phyloP scores from a whole-genome alignment of 179 eudicot species.

The Patellifolia procumbens region DNA sequence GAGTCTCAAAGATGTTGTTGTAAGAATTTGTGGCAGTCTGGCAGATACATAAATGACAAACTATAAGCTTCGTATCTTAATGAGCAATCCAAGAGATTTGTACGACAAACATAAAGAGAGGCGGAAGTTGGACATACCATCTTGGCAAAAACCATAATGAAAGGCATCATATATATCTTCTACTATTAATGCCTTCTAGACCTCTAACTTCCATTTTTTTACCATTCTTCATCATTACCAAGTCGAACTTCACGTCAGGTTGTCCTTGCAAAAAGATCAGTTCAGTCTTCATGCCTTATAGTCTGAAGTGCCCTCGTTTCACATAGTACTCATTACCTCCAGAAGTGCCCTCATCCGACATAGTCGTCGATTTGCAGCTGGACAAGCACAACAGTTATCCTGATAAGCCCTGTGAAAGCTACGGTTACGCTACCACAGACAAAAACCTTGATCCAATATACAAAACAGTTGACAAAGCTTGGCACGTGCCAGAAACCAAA shows the following conservation, averaged over 20 bases:
- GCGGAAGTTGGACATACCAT: constrained; percentile 4
- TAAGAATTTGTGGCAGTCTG: not conserved
- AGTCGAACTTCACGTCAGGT: not conserved
- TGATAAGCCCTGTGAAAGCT: not conserved
- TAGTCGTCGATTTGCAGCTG: not conserved
- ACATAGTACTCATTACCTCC: no score
- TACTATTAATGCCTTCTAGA: not conserved
- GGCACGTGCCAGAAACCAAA: not conserved
- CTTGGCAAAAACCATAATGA: not conserved
- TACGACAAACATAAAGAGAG: not conserved
- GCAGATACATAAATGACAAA: not conserved
- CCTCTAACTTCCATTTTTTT: not conserved
- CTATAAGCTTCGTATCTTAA: not conserved
- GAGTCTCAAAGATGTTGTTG: not conserved
- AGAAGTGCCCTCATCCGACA: not conserved
- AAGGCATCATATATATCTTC: not conserved
- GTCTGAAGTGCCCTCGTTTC: no score
- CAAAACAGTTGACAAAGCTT: not conserved
- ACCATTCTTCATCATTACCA: not conserved
- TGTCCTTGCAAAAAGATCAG: not conserved
- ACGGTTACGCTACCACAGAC: not conserved
- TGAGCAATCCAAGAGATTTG: not conserved
- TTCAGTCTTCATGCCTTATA: not conserved
- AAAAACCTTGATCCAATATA: not conserved
- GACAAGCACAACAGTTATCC: not conserved